These are phyloP conservation scores for Linderniella brevidens DNA, from an alignment of 257 asterid species.

Conservation along the genomic window DNA sequence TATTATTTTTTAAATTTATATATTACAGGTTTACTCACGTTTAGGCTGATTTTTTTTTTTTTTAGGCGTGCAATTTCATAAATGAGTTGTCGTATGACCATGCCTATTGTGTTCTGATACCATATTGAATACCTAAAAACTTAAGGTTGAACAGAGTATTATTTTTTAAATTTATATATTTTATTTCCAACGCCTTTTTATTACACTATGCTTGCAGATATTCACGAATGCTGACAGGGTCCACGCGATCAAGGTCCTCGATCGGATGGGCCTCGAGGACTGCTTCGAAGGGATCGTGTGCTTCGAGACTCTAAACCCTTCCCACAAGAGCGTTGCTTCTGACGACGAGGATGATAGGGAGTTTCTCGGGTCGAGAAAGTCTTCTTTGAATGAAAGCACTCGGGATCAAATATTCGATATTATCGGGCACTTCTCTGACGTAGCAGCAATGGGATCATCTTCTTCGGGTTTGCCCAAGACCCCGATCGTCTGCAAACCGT, in stretches of 20 bases:
- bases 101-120: too few species aligned
- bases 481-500: slow-evolving; percentile 83
- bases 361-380: slow-evolving; percentile 28
- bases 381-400: slow-evolving; percentile 8
- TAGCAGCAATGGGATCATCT: slow-evolving; percentile 4
- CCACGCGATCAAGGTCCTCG: slow-evolving; percentile 61
- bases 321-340: slow-evolving; percentile 41
- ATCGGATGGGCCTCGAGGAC: slow-evolving; percentile 58
- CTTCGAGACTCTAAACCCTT: slow-evolving; percentile 85
- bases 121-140: too few species aligned
- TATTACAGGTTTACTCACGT: too few species aligned
- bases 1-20: too few species aligned
- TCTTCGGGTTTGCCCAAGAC: slow-evolving; percentile 44
- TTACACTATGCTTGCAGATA: slow-evolving; percentile 36
- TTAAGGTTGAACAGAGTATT: too few species aligned
- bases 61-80: too few species aligned
- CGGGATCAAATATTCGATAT: slow-evolving; percentile 52
- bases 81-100: too few species aligned
- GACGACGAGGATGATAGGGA: slow-evolving; percentile 75
- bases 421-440: slow-evolving; percentile 48
- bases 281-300: slow-evolving; percentile 93
- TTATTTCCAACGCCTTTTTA: too few species aligned
- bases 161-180: too few species aligned
- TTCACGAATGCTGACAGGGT: slow-evolving; percentile 87
- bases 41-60: too few species aligned